These are phyloP conservation scores for Graphiopsis chlorocephala DNA, from an alignment of 2,329 filamentous ascomycete species.

Conservation along the genomic window DNA sequence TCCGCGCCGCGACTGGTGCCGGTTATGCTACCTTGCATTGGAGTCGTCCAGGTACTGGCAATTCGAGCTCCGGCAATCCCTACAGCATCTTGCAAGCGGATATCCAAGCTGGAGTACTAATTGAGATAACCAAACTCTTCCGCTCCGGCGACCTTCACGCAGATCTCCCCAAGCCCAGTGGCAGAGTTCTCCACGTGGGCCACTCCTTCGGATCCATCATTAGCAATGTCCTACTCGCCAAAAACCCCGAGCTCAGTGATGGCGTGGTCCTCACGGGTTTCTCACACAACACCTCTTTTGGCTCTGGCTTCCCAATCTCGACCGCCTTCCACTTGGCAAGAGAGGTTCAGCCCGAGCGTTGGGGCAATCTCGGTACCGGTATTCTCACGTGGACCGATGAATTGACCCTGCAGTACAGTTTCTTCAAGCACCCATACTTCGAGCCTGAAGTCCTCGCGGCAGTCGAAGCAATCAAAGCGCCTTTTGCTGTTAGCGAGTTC, in stretches of 20 bases:
- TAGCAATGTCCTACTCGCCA: conserved; percentile 17
- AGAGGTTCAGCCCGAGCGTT: conserved; percentile 19
- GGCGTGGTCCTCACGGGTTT: conserved; percentile 22
- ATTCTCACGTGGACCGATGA: conserved; percentile 22
- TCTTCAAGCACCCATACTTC: conserved; percentile 31
- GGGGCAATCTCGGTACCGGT: conserved; percentile 18
- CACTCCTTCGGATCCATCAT: conserved; percentile 22
- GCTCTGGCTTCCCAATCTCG: background rate
- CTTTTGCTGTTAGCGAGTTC: conserved; percentile 33
- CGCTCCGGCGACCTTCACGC: conserved; percentile 18
- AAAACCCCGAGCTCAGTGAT: conserved; percentile 18
- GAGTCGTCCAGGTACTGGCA: conserved; percentile 23
- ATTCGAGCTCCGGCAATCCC: conserved; percentile 18
- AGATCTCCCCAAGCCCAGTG: conserved; percentile 3
- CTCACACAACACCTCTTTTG: background rate
- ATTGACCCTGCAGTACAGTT: conserved; percentile 33
- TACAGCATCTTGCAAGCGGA: conserved; percentile 21
- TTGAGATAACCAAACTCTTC: conserved; percentile 18
- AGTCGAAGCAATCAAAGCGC: conserved; percentile 35
- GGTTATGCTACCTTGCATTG: conserved; percentile 23
- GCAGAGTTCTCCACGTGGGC: conserved; percentile 24
- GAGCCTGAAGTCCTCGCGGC: conserved; percentile 32
- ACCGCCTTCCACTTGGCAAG: conserved; percentile 20
- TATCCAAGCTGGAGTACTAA: conserved; percentile 20
- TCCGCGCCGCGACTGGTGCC: conserved; percentile 18